These are phyloP conservation scores for Populus tomentosa DNA, from an alignment of 441 rosid species.

Conservation along the genomic window DNA sequence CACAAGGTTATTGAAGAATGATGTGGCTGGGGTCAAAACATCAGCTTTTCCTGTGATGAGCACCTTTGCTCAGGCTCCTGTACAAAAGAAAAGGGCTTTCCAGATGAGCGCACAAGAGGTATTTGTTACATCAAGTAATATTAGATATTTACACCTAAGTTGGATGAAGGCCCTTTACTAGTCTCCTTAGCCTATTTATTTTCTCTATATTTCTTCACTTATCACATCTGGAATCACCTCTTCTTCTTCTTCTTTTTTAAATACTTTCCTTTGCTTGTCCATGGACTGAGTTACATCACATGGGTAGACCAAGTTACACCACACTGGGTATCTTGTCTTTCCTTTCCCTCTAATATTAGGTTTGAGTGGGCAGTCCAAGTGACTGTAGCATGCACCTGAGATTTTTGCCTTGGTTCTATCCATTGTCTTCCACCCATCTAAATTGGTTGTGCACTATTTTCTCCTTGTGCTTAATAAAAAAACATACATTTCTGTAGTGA, in stretches of 20 bases:
- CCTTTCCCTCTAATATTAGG: background rate
- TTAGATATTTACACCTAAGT: background rate
- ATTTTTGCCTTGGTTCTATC: background rate
- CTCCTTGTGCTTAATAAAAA: background rate
- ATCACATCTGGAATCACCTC: background rate
- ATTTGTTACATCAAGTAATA: conserved; percentile 5
- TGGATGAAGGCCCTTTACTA: background rate
- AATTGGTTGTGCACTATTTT: background rate
- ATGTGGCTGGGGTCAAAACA: conserved; percentile 24
- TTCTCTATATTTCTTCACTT: background rate
- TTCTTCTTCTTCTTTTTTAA: too few species aligned
- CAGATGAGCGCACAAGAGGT: conserved; percentile 89
- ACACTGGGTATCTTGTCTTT: background rate
- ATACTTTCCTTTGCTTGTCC: background rate
- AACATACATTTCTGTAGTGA: too few species aligned
- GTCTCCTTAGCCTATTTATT: background rate
- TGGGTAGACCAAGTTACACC: background rate
- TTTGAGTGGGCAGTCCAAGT: background rate
- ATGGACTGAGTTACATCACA: background rate
- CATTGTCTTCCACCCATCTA: background rate
- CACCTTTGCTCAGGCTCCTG: conserved; percentile 28
- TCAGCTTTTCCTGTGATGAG: conserved; percentile 28
- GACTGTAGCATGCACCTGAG: background rate
- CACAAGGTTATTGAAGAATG: conserved; percentile 22
- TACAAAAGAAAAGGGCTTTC: conserved; percentile 49